Evolutionary conservation across 495 filamentous ascomycete species (phyloP), one percentile per base, ranked within the genome.

Genomic region (Penicillium diatomitis): DNA sequence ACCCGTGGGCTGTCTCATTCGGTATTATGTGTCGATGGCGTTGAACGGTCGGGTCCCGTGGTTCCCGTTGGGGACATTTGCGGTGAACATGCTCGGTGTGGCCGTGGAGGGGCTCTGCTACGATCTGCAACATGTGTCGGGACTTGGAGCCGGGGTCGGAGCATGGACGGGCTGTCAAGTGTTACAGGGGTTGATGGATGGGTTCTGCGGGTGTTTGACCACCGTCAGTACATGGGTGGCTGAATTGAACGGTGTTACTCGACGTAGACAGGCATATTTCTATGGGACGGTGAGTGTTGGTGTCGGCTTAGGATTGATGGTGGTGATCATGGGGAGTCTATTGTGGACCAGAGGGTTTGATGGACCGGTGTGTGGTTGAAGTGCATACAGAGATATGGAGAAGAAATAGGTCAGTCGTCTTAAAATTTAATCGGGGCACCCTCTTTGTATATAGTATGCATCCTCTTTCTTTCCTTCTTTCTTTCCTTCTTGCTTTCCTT

Each of bases 161-260:
- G 53, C 56, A 30, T 52, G 60, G 62, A 76, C 79, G 33, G 81
- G 82, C 29, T 92, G 89, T 59, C 87, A 90, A 72, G 81, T 95
- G 3, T 62, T 95, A 54, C 83, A 87, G 60, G 90, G 90, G 5
- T 68, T 95, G 28, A 77, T 84, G 69, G 90, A 96, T 71, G 91
- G 91, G 42, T 94, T 96, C 57, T 96, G 90, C 62, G 91, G 91
- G 6, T 84, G 84, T 53, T 68, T 88, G 58, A 96, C 90, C 8
- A 97, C 91, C 7, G 80, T 97, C n/a, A 90, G 85, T 56, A 96
- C 90, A 4, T 96, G 89, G 88, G 85, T 92, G 9, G 68, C 72
- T 7, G 91, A 97, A 73, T 58, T 96, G 60, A 79, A 80, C 50
- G 81, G 78, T 3, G 58, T 95, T 61, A 63, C 75, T 7, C 53